Evolutionary conservation across 352 stramenopile genomes (phyloP).

Genomic region (Thalassiosira mediterranea): DNA sequence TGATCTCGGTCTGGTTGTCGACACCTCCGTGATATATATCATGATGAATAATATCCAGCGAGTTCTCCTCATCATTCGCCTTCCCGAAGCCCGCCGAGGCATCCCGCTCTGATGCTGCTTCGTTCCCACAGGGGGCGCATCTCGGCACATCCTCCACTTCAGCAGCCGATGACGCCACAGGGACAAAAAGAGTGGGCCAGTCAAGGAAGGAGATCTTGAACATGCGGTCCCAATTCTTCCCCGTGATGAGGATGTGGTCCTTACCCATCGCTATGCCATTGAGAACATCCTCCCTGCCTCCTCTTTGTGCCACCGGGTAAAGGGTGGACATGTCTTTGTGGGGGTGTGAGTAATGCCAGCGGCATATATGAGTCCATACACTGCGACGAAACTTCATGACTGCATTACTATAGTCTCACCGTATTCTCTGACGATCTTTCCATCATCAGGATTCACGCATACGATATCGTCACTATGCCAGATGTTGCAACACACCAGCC

Average conservation of each 20-base stretch:
- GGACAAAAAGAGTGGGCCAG: constrained; percentile 45
- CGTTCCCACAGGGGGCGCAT: no score
- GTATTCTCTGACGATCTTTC: constrained; percentile 89
- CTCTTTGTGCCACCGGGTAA: constrained; percentile 71
- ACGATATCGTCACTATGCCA: constrained; percentile 92
- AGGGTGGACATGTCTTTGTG: constrained; percentile 72
- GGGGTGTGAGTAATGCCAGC: not conserved
- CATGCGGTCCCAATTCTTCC: constrained; percentile 90
- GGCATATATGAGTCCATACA: constrained; percentile 3
- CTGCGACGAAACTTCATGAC: not conserved
- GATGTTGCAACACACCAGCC: constrained; percentile 92
- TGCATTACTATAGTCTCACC: constrained; percentile 54
- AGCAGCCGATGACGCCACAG: not conserved
- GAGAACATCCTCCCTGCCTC: constrained; percentile 85
- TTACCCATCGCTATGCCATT: constrained; percentile 93
- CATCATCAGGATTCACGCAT: constrained; percentile 90
- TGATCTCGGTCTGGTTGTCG: no score
- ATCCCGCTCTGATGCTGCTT: no score
- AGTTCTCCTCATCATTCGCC: no score
- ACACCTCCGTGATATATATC: no score
- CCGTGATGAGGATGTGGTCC: constrained; percentile 90
- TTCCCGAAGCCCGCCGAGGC: no score
- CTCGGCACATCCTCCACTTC: no score
- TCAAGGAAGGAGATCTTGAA: constrained; percentile 85
- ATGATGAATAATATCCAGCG: no score